Evolutionary conservation across 768 basidiomycete species (phyloP).

Genomic region (Boletus bicolor): DNA sequence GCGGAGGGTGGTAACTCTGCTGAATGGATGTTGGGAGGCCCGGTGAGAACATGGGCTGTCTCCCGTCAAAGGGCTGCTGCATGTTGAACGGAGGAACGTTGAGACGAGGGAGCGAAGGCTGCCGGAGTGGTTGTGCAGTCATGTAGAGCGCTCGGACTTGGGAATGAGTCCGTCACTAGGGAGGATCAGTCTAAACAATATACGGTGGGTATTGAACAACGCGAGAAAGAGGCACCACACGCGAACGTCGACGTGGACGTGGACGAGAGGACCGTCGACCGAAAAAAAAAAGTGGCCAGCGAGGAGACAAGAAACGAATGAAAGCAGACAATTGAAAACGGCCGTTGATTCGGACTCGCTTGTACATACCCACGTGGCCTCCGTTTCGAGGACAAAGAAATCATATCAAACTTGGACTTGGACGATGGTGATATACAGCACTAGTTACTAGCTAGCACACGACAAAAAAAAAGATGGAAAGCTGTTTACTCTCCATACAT

Average conservation of each 20-base stretch:
- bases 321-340: not conserved
- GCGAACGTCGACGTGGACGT: conserved; percentile 10
- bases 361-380: conserved; percentile 14
- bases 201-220: not conserved
- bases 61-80: conserved; percentile 52
- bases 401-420: not conserved
- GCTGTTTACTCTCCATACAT: conserved; percentile 39
- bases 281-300: not conserved
- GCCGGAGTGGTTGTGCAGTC: conserved; percentile 40
- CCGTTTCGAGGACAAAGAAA: not conserved
- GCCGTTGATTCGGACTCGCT: conserved; percentile 5
- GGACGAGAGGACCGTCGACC: not conserved
- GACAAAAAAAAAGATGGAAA: not conserved
- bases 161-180: not conserved
- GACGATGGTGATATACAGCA: not conserved
- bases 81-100: conserved; percentile 51
- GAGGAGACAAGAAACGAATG: not conserved
- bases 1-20: conserved; percentile 52
- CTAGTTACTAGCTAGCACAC: not conserved
- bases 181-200: not conserved
- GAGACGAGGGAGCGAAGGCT: conserved; percentile 54
- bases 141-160: conserved; percentile 6
- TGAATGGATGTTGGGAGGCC: conserved; percentile 59
- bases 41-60: conserved; percentile 60
- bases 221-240: not conserved